A percentile compares a stretch with the other conserved stretches of the same genome.
phyloP scores from a whole-genome alignment of 192 early-diverging fungal genomes.

The Dissophora ornata region DNA sequence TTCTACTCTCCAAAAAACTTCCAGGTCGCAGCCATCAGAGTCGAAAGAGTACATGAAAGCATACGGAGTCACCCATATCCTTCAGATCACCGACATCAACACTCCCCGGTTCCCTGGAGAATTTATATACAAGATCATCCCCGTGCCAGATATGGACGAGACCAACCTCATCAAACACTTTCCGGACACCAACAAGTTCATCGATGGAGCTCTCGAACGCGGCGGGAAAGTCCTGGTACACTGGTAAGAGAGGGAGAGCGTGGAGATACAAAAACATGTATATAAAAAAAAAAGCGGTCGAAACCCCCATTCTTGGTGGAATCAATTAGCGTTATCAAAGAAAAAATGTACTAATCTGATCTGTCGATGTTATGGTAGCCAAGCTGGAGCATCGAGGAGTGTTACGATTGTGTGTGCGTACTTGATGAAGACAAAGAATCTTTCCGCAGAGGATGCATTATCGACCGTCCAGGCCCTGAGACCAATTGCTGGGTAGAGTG shows the following conservation, averaged over 20 bases:
- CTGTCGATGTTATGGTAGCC: too few relatives aligned
- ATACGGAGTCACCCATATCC: constrained; percentile 35
- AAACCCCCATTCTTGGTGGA: too few relatives aligned
- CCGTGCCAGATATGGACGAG: constrained; percentile 69
- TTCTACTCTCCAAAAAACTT: too few relatives aligned
- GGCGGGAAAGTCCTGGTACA: constrained; percentile 74
- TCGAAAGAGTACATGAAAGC: constrained; percentile 21
- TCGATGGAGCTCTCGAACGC: constrained; percentile 53
- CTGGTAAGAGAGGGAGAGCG: constrained; percentile 65
- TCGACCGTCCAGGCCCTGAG: constrained; percentile 48
- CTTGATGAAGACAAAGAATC: constrained; percentile 68
- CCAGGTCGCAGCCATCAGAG: constrained; percentile 24
- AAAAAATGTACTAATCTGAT: too few relatives aligned
- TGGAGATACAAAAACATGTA: too few relatives aligned
- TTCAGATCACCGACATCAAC: constrained; percentile 34
- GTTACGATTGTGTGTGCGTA: constrained; percentile 73
- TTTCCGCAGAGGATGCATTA: constrained; percentile 63
- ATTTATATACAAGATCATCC: constrained; percentile 65
- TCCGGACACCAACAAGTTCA: constrained; percentile 71
- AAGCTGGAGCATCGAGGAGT: constrained; percentile 74
- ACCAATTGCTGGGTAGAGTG: constrained; percentile 58
- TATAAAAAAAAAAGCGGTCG: too few relatives aligned
- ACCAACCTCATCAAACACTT: constrained; percentile 81
- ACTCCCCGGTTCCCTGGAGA: constrained; percentile 48
- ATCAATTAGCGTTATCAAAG: too few relatives aligned